Evolutionary conservation across 768 basidiomycete species (phyloP).

Genomic region (Lactarius akahatsu): DNA sequence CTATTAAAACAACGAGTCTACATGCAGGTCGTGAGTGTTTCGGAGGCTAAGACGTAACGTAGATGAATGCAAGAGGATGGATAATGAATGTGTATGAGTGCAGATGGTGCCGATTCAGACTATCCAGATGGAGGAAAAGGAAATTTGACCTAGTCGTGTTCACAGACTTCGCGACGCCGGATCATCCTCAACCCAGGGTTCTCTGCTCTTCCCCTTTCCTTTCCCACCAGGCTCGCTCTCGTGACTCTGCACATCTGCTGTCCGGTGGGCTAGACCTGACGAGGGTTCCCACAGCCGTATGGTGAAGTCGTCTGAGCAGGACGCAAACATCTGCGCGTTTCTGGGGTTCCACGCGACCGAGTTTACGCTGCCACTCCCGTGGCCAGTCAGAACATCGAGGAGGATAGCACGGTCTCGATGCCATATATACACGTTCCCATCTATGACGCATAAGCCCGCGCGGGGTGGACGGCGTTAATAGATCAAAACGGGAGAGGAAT

Average conservation of each 20-base stretch:
- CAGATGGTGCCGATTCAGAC: slow-evolving; percentile 16
- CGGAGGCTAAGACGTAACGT: slow-evolving; percentile 26
- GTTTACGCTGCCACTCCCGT: slow-evolving; percentile 89
- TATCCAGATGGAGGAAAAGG: slow-evolving; percentile 13
- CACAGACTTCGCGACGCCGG: slow-evolving; percentile 26
- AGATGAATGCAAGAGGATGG: slow-evolving; percentile 28
- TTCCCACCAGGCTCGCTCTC: slow-evolving; percentile 44
- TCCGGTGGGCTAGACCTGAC: slow-evolving; percentile 13
- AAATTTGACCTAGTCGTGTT: slow-evolving; percentile 22
- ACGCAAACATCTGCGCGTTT: slow-evolving; percentile 90
- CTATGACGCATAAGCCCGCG: slow-evolving; percentile 37
- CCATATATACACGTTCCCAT: slow-evolving; percentile 94
- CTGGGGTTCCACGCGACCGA: slow-evolving; percentile 95
- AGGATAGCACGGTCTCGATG: slow-evolving; percentile 80
- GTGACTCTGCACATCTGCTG: slow-evolving; percentile 16
- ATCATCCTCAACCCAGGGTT: slow-evolving; percentile 41
- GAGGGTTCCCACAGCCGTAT: slow-evolving; percentile 87
- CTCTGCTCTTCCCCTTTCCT: slow-evolving; percentile 63
- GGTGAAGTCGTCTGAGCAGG: slow-evolving; percentile 89
- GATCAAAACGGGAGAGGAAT: slow-evolving; percentile 13
- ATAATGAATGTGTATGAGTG: slow-evolving; percentile 21
- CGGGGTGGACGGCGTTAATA: slow-evolving; percentile 11
- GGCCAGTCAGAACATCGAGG: slow-evolving; percentile 86
- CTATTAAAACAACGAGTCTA: slow-evolving; percentile 28
- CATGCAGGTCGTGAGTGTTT: slow-evolving; percentile 28